Conservation (phyloP, 2,329 filamentous ascomycete species). For the Ilyonectria sp. region DNA sequence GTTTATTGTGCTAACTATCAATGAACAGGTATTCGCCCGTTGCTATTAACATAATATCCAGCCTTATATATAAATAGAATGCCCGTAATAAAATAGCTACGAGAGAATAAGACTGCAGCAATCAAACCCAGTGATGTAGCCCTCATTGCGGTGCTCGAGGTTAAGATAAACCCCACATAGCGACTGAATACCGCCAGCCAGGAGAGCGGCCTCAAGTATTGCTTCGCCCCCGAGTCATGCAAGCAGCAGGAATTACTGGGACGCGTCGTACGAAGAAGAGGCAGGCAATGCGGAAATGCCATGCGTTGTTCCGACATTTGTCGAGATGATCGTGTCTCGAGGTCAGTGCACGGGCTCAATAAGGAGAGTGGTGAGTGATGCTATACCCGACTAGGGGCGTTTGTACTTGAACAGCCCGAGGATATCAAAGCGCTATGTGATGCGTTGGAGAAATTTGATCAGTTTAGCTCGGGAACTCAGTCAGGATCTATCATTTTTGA, state of each 20-base stretch:
- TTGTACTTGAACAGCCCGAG: constrained; percentile 3
- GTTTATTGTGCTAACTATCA: too few relatives aligned
- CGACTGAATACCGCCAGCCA: background rate
- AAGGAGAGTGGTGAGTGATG: background rate
- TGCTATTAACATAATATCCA: too few relatives aligned
- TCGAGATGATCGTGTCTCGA: constrained; percentile 1
- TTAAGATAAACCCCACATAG: background rate
- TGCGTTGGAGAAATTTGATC: constrained; percentile 9
- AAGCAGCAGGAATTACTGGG: constrained; percentile 27
- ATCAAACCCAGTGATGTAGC: background rate
- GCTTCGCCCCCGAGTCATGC: constrained; percentile 7
- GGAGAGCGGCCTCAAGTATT: constrained; percentile 17
- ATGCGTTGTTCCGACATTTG: constrained; percentile 26
- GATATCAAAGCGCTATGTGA: constrained; percentile 18
- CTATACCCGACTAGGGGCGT: constrained; percentile 14
- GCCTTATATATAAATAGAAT: too few relatives aligned
- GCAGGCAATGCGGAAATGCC: constrained; percentile 9
- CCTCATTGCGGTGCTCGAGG: constrained; percentile 14
- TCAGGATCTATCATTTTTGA: background rate
- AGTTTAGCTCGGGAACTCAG: background rate
- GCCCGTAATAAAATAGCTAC: too few relatives aligned
- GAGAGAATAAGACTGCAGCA: constrained; percentile 4
- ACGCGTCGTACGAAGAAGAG: constrained; percentile 24
- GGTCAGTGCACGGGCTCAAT: constrained; percentile 14
- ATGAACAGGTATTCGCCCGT: too few relatives aligned